Evolutionary conservation across 192 early-diverging fungal species (phyloP), one percentile per base, ranked within the genome.

Genomic region (Coemansia sp.): DNA sequence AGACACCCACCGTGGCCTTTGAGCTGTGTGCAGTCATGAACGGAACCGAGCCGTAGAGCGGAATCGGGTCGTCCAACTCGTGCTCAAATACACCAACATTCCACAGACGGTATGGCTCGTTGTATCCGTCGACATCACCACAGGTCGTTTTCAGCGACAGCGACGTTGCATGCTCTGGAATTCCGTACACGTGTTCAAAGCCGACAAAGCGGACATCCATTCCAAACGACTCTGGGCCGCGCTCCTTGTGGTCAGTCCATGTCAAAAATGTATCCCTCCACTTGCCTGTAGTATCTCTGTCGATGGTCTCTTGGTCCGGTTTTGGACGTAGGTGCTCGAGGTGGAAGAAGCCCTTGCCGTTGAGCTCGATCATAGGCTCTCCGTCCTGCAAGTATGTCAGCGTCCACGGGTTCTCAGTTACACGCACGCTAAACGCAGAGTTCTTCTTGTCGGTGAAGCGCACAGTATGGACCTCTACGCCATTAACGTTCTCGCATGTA

Each of bases 41-140:
- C 15, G 97, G 97, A 20, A 99, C 84, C 7, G 92, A 86, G 42
- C 97, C 96, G 68, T 99, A 99, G 5, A 99, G 87, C 12, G 95
- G 90, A 87, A 94, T 95, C 13, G 96, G 94, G 69, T 86, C 94
- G 84, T 99, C 93, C 23, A 92, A 53, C 21, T 91, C 90, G 84
- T 97, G 95, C 80, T 98, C 97, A 80, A 98, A 98, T 23, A 98
- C 96, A 64, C 98, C 97, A 57, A 95, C 79, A 70, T 99, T 99
- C 75, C 96, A 99, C 39, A 98, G 80, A 26, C 97, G 86, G 82
- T 97, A 99, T 7, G 97, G 97, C 59, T 97, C 94, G 21, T 72
- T 79, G 71, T 98, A 98, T 4, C 84, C 82, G 39, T 82, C 87
- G 70, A 52, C 93, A 88, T 31, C 85, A 56, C 64, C 88, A 65